phyloP scores from a whole-genome alignment of 495 filamentous ascomycete genomes.

The Cladorrhinum samala region DNA sequence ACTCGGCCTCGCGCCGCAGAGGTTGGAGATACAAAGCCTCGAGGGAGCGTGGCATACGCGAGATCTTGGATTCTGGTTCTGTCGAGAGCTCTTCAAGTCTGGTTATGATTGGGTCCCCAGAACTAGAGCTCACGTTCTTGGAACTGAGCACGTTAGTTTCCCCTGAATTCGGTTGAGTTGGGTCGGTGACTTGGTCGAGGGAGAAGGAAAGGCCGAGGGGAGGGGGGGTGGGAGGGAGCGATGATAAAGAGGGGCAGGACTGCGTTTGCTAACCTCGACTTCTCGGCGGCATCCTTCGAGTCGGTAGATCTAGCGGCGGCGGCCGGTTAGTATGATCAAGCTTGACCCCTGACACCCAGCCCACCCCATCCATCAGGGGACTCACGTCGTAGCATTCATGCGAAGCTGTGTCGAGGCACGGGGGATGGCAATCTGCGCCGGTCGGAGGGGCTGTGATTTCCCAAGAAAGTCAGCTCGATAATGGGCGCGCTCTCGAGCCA shows the following conservation, averaged over 20 bases:
- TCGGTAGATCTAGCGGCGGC: not conserved
- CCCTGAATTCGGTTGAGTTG: not conserved
- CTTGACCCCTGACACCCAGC: constrained; percentile 4
- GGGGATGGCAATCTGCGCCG: constrained; percentile 16
- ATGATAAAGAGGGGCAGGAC: not conserved
- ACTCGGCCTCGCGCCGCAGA: constrained; percentile 63
- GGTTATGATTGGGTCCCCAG: not conserved
- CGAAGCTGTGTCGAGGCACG: constrained; percentile 22
- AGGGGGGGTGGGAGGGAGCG: too few species aligned
- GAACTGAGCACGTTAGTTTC: not conserved
- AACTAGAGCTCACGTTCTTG: not conserved
- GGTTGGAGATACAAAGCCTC: constrained; percentile 84
- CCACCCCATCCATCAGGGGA: not conserved
- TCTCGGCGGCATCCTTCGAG: not conserved
- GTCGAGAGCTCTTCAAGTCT: not conserved
- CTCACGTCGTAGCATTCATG: constrained; percentile 24
- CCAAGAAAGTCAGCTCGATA: constrained; percentile 4
- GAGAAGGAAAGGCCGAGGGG: too few species aligned
- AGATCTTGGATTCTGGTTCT: not conserved
- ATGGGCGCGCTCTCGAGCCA: not conserved
- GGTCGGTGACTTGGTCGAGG: too few species aligned
- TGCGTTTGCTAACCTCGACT: not conserved
- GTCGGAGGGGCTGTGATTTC: constrained; percentile 17
- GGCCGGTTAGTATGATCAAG: not conserved
- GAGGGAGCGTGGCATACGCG: constrained; percentile 28